Conservation (phyloP, 352 stramenopile genomes). For the Phytophthora europaea region DNA sequence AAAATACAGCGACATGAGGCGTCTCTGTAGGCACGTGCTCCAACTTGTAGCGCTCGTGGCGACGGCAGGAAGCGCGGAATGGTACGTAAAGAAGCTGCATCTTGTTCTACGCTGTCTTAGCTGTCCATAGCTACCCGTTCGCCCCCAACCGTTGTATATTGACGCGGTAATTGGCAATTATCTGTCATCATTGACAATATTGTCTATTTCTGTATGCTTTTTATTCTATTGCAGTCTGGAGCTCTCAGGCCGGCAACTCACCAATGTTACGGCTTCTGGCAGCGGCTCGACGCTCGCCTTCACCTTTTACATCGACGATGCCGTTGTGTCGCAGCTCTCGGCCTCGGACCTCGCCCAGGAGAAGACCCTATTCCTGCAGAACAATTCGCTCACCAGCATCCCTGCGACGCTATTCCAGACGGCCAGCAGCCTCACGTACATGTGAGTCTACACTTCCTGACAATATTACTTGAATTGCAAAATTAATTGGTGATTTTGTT, state of each 20-base stretch:
- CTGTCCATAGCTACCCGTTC: conserved; percentile 8
- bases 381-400: conserved; percentile 58
- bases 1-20: conserved; percentile 20
- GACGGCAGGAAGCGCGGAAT: conserved; percentile 2
- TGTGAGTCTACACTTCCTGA: conserved; percentile 37
- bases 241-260: conserved; percentile 44
- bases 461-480: neutral
- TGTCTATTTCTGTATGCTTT: neutral
- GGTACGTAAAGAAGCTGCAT: conserved; percentile 11
- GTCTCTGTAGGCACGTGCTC: conserved; percentile 12
- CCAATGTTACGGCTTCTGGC: conserved; percentile 41
- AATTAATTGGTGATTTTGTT: neutral
- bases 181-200: conserved; percentile 5
- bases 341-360: conserved; percentile 37
- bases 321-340: conserved; percentile 28
- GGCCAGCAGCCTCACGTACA: conserved; percentile 44
- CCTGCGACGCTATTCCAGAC: conserved; percentile 56
- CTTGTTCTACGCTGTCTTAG: neutral
- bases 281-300: conserved; percentile 30
- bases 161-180: neutral
- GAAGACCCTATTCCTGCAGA: conserved; percentile 52
- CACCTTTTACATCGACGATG: conserved; percentile 33
- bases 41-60: conserved; percentile 23
- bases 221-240: conserved; percentile 43
- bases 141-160: neutral